Conservation (phyloP, 371 early-diverging fungal species). For the Mortierella sp. region DNA sequence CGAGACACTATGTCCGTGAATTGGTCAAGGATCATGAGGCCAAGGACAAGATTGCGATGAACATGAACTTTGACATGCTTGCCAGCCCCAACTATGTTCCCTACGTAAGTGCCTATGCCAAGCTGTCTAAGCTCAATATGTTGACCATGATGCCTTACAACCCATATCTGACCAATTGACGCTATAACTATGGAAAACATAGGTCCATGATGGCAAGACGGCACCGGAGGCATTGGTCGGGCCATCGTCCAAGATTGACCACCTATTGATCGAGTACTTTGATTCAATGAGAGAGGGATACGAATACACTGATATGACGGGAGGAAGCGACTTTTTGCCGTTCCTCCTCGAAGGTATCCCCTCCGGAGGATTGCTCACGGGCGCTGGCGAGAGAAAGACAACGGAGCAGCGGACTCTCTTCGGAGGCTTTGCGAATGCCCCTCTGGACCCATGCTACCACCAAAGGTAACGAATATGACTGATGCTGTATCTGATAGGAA, state of each 20-base stretch:
- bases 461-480: slow-evolving; percentile 34
- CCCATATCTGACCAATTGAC: background rate
- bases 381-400: slow-evolving; percentile 75
- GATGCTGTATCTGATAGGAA: background rate
- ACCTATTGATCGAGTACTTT: slow-evolving; percentile 72
- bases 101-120: slow-evolving; percentile 45
- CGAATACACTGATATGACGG: slow-evolving; percentile 51
- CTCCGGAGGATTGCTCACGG: slow-evolving; percentile 75
- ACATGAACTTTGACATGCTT: slow-evolving; percentile 86
- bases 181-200: background rate
- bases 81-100: slow-evolving; percentile 83
- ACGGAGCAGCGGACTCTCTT: slow-evolving; percentile 67
- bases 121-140: background rate
- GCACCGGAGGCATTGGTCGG: slow-evolving; percentile 56
- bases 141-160: background rate
- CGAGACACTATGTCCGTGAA: slow-evolving; percentile 70
- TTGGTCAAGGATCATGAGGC: slow-evolving; percentile 46
- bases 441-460: slow-evolving; percentile 79
- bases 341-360: slow-evolving; percentile 57
- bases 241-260: slow-evolving; percentile 67
- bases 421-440: slow-evolving; percentile 78
- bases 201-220: slow-evolving; percentile 62
- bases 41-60: slow-evolving; percentile 64
- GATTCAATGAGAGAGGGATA: slow-evolving; percentile 36
- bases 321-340: slow-evolving; percentile 58